Evolutionary conservation across 441 rosid species (phyloP), one percentile per base, ranked within the genome.

Genomic region (Pelargonium cotyledonis): DNA sequence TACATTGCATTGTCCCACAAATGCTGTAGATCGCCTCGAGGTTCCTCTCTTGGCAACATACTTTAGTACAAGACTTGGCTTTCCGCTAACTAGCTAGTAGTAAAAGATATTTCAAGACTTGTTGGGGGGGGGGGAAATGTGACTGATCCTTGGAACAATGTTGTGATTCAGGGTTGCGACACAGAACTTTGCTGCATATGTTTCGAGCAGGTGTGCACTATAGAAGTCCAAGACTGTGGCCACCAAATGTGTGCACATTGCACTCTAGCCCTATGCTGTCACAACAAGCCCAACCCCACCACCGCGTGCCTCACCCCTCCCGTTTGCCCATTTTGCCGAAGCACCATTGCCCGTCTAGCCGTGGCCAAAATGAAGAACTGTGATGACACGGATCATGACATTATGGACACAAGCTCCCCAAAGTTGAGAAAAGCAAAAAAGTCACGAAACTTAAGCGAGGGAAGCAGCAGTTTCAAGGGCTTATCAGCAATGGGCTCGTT

Each of bases 241-340:
- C 98, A 95, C 75, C 99, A 85, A 75, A 90, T 95, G 98, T 95
- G 99, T 69, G 98, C 99, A 63, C 94, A 86, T 49, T 92, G 98
- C 87, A 90, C 91, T 0, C 83, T 92, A 18, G 94, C 99, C 60
- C 85, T 92, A 2, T 95, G 98, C 73, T 95, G 98, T 80, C 92
- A 95, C 82, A 92, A 92, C 83, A 95, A 95, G 74, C 99, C 99
- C 0, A 90, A 92, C 85, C 99, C 98, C 12, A 83, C 98, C 18
- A 90, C 95, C 0, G 81, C 91, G 8, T 76, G 84, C 62, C 58
- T 95, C 49, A 86, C 78, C 15, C 96, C 97, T 70, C 98, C 98
- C 1, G 90, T 88, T 3, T 95, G 99, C 73, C 99, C 99, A 0
- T 95, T 95, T 82, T 95, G 99, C 78, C 90, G 99, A 78, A 88